These are phyloP conservation scores for Tephrocybe rancida DNA, from an alignment of 768 basidiomycete genomes.

Conservation along the genomic window DNA sequence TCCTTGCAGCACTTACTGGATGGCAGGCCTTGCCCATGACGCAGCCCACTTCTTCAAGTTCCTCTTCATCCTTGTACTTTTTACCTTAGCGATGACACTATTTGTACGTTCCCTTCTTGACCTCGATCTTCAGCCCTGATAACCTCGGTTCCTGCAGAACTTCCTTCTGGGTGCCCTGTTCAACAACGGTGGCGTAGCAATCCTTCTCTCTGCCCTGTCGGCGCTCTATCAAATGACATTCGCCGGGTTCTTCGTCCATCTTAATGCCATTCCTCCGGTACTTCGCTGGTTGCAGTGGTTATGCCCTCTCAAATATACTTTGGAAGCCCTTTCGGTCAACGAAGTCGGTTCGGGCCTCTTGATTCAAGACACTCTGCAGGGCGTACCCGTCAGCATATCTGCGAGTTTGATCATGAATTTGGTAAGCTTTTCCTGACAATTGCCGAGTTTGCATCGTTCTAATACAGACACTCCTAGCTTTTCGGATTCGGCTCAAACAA, in stretches of 20 bases:
- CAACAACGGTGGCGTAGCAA: slow-evolving; percentile 87
- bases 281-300: slow-evolving; percentile 94
- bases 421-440: slow-evolving; percentile 40
- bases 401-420: slow-evolving; percentile 86
- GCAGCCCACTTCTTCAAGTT: slow-evolving; percentile 94
- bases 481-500: slow-evolving; percentile 85
- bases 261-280: slow-evolving; percentile 83
- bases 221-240: slow-evolving; percentile 85
- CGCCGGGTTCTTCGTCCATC: slow-evolving; percentile 92
- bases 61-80: slow-evolving; percentile 85
- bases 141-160: slow-evolving; percentile 51
- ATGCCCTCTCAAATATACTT: slow-evolving; percentile 77
- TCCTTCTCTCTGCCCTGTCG: slow-evolving; percentile 78
- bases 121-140: neutral
- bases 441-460: neutral
- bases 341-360: slow-evolving; percentile 88
- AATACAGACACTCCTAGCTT: slow-evolving; percentile 43
- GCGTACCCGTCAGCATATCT: slow-evolving; percentile 81
- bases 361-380: slow-evolving; percentile 78
- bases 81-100: slow-evolving; percentile 82
- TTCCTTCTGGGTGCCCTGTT: slow-evolving; percentile 87
- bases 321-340: slow-evolving; percentile 90
- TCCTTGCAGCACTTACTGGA: slow-evolving; percentile 77
- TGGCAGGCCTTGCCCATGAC: slow-evolving; percentile 85
- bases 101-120: slow-evolving; percentile 54